These are phyloP conservation scores for Solanum lycopersicoides DNA, from an alignment of 257 asterid species.

Conservation along the genomic window DNA sequence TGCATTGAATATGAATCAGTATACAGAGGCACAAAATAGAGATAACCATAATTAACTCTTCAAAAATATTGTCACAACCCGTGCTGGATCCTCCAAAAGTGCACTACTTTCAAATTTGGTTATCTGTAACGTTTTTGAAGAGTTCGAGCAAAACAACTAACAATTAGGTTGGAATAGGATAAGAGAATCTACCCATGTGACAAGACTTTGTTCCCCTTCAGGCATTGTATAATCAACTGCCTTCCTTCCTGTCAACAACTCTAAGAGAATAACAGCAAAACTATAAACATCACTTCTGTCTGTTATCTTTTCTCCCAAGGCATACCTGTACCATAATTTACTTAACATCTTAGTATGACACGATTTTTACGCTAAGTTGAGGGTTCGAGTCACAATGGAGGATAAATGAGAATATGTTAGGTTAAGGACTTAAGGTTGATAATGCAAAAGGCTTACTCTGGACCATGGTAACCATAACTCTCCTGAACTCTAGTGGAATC, in stretches of 20 bases:
- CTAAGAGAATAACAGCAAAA: conserved; percentile 68
- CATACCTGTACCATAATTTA: conserved; percentile 30
- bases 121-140: neutral
- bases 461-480: conserved; percentile 69
- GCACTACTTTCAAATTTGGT: neutral
- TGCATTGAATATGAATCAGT: neutral
- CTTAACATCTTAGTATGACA: neutral
- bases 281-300: conserved; percentile 73
- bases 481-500: conserved; percentile 61
- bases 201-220: conserved; percentile 74
- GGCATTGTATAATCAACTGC: conserved; percentile 92
- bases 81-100: neutral
- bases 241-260: conserved; percentile 67
- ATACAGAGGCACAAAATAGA: neutral
- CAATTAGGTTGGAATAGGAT: neutral
- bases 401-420: neutral
- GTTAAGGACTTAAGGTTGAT: neutral
- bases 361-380: neutral
- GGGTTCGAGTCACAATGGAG: neutral
- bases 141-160: neutral
- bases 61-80: neutral
- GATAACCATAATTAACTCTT: neutral
- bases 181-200: conserved; percentile 44
- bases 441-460: conserved; percentile 40
- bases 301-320: conserved; percentile 69